Evolutionary conservation across 2,329 filamentous ascomycete genomes (phyloP).

Genomic region (Plectosphaerella cucumerina): DNA sequence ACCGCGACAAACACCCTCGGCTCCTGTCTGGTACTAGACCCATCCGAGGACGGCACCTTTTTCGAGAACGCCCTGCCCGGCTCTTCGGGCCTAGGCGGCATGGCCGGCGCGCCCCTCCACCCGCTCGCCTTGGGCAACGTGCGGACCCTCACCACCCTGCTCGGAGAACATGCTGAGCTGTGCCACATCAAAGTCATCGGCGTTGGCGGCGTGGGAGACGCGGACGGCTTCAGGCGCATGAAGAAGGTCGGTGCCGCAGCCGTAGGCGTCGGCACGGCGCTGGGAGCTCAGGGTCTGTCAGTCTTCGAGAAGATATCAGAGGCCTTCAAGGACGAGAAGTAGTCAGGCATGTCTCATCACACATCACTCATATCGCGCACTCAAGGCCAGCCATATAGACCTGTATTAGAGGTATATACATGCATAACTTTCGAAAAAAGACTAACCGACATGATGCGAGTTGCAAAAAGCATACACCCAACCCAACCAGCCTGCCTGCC

Average conservation of each 20-base stretch:
- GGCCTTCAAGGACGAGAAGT: slow-evolving; percentile 6
- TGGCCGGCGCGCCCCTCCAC: slow-evolving; percentile 70
- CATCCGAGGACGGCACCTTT: slow-evolving; percentile 10
- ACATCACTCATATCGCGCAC: too few species aligned
- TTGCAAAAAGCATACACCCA: not conserved
- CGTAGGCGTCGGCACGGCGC: slow-evolving; percentile 65
- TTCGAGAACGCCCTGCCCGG: slow-evolving; percentile 34
- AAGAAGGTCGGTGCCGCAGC: slow-evolving; percentile 58
- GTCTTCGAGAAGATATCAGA: slow-evolving; percentile 58
- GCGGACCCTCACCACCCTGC: slow-evolving; percentile 54
- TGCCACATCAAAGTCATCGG: slow-evolving; percentile 62
- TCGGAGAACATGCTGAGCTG: slow-evolving; percentile 47
- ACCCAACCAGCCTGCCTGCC: not conserved
- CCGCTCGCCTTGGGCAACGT: slow-evolving; percentile 74
- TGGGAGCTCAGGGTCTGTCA: slow-evolving; percentile 57
- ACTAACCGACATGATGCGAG: not conserved
- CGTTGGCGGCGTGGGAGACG: slow-evolving; percentile 67
- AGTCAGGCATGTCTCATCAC: not conserved
- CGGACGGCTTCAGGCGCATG: slow-evolving; percentile 61
- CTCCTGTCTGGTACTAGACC: slow-evolving; percentile 54
- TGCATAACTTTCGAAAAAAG: not conserved
- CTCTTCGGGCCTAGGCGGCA: slow-evolving; percentile 60
- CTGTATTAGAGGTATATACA: not conserved
- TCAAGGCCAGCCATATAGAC: too few species aligned
- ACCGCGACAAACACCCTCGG: slow-evolving; percentile 73